Conservation (phyloP, 1,284 basidiomycete species). For the Microbotryomycetes sp. region DNA sequence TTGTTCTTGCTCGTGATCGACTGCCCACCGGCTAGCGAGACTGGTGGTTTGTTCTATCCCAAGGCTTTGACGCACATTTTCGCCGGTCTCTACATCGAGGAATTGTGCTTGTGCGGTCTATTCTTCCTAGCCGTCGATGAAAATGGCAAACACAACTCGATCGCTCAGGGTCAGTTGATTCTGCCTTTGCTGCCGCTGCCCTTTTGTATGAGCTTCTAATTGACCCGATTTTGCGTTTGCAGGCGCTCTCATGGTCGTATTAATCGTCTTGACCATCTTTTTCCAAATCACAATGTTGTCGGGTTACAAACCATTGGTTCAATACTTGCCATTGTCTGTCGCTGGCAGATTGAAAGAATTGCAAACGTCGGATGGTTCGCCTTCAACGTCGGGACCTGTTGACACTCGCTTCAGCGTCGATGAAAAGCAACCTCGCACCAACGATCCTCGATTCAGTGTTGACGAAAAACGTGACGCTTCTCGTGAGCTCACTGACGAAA, state of each 20-base stretch:
- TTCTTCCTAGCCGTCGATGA: slow-evolving; percentile 74
- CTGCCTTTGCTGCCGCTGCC: too few species aligned
- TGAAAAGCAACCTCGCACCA: slow-evolving; percentile 9
- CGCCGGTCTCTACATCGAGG: slow-evolving; percentile 71
- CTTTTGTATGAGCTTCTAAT: not conserved
- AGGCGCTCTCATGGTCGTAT: slow-evolving; percentile 71
- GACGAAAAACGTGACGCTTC: too few species aligned
- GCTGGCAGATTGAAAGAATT: slow-evolving; percentile 20
- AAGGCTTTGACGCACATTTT: slow-evolving; percentile 89
- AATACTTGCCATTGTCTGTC: slow-evolving; percentile 43
- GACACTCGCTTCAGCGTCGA: not conserved
- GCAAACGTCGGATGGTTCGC: not conserved
- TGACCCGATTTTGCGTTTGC: not conserved
- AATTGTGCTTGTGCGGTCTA: slow-evolving; percentile 66
- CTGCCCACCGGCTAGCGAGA: slow-evolving; percentile 66
- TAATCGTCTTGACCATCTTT: slow-evolving; percentile 62
- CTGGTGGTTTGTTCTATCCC: slow-evolving; percentile 92
- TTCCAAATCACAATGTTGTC: slow-evolving; percentile 44
- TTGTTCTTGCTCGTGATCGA: slow-evolving; percentile 53
- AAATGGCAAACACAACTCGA: slow-evolving; percentile 51
- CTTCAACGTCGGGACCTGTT: not conserved
- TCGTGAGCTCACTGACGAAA: too few species aligned
- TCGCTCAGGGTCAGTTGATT: slow-evolving; percentile 53
- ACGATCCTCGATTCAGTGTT: too few species aligned
- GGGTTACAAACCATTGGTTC: slow-evolving; percentile 54